Conservation (phyloP, 2,329 filamentous ascomycete genomes). For the Pleurostoma richardsiae region DNA sequence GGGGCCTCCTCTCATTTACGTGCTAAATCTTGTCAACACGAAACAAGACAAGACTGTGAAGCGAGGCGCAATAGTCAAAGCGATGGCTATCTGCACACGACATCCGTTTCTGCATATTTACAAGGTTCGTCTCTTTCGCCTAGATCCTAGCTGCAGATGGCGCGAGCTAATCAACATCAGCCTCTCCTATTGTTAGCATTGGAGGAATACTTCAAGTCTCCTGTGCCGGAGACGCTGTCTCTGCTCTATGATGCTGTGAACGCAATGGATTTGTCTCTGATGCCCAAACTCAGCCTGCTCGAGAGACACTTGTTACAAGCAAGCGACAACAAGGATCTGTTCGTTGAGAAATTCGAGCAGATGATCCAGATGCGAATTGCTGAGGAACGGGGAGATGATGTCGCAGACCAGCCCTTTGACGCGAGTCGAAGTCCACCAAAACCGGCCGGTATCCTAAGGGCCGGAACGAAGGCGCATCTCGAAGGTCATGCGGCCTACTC, state of each 20-base stretch:
- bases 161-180: constrained; percentile 33
- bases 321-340: constrained; percentile 92
- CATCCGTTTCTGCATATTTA: constrained; percentile 99
- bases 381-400: constrained; percentile 49
- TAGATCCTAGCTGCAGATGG: constrained; percentile 3
- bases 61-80: constrained; percentile 91
- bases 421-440: constrained; percentile 42
- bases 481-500: constrained; percentile 63
- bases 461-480: constrained; percentile 58
- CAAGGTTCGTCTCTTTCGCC: constrained; percentile 54
- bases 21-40: constrained; percentile 95
- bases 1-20: constrained; percentile 91
- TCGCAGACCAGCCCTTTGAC: constrained; percentile 37
- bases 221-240: constrained; percentile 80
- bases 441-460: constrained; percentile 47
- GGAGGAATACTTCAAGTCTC: constrained; percentile 95
- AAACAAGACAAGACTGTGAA: constrained; percentile 93
- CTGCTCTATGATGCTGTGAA: constrained; percentile 91
- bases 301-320: constrained; percentile 84
- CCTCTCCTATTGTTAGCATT: constrained; percentile 84
- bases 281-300: constrained; percentile 78
- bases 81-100: constrained; percentile 97
- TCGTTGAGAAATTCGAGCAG: constrained; percentile 94
- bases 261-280: constrained; percentile 90
- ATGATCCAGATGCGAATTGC: constrained; percentile 82